phyloP scores from a whole-genome alignment of 2,329 filamentous ascomycete genomes.

The Clonostachys byssicola region DNA sequence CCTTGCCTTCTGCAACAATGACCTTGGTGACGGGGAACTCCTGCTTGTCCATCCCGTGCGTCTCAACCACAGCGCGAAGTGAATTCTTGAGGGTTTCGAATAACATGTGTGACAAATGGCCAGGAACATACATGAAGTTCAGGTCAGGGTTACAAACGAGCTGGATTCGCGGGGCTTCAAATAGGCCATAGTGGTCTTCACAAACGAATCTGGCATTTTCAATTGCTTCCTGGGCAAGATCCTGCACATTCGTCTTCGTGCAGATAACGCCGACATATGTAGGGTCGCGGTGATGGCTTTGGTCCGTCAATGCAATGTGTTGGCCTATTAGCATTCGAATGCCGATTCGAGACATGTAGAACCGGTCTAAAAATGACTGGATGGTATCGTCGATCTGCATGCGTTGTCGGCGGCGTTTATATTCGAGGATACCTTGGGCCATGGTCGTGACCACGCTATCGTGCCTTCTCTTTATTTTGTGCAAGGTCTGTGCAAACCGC shows the following conservation, averaged over 20 bases:
- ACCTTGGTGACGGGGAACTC: conserved; percentile 96
- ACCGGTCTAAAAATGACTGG: conserved; percentile 94
- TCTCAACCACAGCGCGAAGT: conserved; percentile 91
- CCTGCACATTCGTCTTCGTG: conserved; percentile 94
- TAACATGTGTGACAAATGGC: conserved; percentile 98
- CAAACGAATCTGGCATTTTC: conserved; percentile 99
- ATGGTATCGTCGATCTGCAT: conserved; percentile 99
- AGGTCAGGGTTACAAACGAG: conserved; percentile 92
- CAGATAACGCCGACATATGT: conserved; percentile 98
- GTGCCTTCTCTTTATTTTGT: conserved; percentile 93
- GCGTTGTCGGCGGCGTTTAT: conserved; percentile 91
- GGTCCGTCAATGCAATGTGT: conserved; percentile 94
- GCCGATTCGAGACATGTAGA: conserved; percentile 99
- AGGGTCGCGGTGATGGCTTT: conserved; percentile 82
- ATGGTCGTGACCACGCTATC: conserved; percentile 98
- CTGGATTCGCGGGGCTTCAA: conserved; percentile 94
- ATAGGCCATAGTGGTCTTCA: conserved; percentile 96
- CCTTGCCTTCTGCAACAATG: conserved; percentile 94
- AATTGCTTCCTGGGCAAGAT: conserved; percentile 94
- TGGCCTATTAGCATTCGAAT: conserved; percentile 99
- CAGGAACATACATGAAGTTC: conserved; percentile 99
- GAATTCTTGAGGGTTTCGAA: conserved; percentile 99
- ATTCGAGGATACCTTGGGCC: conserved; percentile 95
- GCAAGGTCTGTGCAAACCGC: conserved; percentile 80
- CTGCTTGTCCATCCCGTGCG: conserved; percentile 90